A percentile compares a stretch with the other conserved stretches of the same genome.
Conservation (phyloP, 2,329 filamentous ascomycete species). For the Coleophoma cylindrospora region DNA sequence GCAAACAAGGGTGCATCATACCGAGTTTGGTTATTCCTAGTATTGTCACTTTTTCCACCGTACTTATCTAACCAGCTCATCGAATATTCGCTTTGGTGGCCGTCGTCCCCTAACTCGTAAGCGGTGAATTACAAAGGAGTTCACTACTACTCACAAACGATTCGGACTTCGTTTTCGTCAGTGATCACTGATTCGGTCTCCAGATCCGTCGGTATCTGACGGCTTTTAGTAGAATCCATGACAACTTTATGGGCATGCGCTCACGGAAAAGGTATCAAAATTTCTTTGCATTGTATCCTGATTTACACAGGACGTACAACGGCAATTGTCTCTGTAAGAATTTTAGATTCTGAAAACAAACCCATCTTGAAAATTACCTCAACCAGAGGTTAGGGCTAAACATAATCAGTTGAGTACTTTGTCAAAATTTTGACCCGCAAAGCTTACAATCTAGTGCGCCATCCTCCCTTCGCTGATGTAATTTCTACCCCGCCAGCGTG, state of each 20-base stretch:
- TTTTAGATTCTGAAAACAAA: slow-evolving; percentile 6
- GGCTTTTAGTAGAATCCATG: slow-evolving; percentile 8
- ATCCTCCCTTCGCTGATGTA: not conserved
- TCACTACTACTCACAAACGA: slow-evolving; percentile 40
- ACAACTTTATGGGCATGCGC: slow-evolving; percentile 11
- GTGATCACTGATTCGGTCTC: slow-evolving; percentile 22
- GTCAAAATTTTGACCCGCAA: no score
- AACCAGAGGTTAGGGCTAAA: slow-evolving; percentile 35
- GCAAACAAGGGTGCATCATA: no score
- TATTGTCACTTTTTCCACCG: not conserved
- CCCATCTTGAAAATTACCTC: slow-evolving; percentile 23
- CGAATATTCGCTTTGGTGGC: slow-evolving; percentile 63
- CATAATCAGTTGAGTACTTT: not conserved
- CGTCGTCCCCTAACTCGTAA: slow-evolving; percentile 36
- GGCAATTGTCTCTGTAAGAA: slow-evolving; percentile 59
- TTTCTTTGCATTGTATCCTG: slow-evolving; percentile 65
- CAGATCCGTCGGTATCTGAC: slow-evolving; percentile 43
- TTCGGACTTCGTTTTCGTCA: slow-evolving; percentile 32
- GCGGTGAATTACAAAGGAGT: not conserved
- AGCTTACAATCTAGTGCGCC: no score
- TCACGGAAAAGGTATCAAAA: slow-evolving; percentile 62
- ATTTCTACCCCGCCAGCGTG: no score
- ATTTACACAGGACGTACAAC: slow-evolving; percentile 62
- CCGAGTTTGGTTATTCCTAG: no score
- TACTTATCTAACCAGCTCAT: slow-evolving; percentile 56